These are phyloP conservation scores for Chamaenerion angustifolium DNA, from an alignment of 345 rosid genomes.

Conservation along the genomic window DNA sequence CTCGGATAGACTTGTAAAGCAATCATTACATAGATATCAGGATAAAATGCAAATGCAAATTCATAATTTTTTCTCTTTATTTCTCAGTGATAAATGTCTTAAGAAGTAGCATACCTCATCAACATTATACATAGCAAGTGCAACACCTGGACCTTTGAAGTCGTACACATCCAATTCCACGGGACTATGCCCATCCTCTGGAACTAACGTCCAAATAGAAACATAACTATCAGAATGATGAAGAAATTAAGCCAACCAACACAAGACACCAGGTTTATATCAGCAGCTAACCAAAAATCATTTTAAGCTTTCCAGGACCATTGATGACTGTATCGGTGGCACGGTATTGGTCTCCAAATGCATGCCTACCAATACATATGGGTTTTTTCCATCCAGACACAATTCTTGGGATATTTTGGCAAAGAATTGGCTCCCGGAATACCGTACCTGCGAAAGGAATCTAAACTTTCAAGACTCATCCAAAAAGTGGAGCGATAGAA, in stretches of 20 bases:
- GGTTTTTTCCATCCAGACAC: slow-evolving; percentile 95
- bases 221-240: slow-evolving; percentile 6
- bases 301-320: slow-evolving; percentile 92
- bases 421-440: slow-evolving; percentile 92
- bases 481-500: neutral
- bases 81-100: neutral
- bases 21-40: slow-evolving; percentile 4
- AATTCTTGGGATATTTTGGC: slow-evolving; percentile 71
- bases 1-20: slow-evolving; percentile 60
- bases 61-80: too few relatives aligned
- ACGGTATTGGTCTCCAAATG: slow-evolving; percentile 97
- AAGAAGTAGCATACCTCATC: slow-evolving; percentile 53
- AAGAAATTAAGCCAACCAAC: slow-evolving; percentile 2
- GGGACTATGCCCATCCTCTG: slow-evolving; percentile 50
- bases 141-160: slow-evolving; percentile 88
- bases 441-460: slow-evolving; percentile 57
- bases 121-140: slow-evolving; percentile 92
- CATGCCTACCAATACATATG: slow-evolving; percentile 97
- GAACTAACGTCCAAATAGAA: slow-evolving; percentile 29
- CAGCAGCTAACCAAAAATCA: slow-evolving; percentile 65
- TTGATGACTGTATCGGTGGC: slow-evolving; percentile 66
- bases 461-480: neutral
- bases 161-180: slow-evolving; percentile 67
- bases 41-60: neutral
- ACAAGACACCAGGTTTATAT: neutral